Evolutionary conservation across 495 filamentous ascomycete species (phyloP), one percentile per base, ranked within the genome.

Genomic region (Parathielavia appendiculata): DNA sequence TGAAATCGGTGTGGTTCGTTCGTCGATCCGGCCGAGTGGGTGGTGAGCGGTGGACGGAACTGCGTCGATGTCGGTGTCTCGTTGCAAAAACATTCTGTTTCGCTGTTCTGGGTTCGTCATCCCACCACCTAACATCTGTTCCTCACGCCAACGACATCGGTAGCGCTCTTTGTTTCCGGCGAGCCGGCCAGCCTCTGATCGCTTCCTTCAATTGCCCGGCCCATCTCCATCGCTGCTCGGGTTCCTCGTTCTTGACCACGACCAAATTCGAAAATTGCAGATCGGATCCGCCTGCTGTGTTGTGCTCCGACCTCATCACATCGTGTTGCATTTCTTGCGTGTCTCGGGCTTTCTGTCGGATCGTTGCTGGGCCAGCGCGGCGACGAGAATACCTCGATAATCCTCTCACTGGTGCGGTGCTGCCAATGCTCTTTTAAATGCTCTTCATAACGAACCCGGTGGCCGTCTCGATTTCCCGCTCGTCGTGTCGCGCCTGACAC

Each of bases 401-500:
- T 4, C 22, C 38, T 7, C 12, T 23, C 9, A 9, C 38, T 39
- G 35, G 32, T 51, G 1, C 48, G 3, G 11, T n/a, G 22, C 26
- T 8, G 6, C 5, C 38, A 17, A 5, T 19, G 17, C 16, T 1
- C 6, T 12, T 38, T 35, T 45, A 55, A 39, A 51, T 51, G 48
- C 56, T 38, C 20, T 14, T 26, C 48, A 30, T 46, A 45, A 45
- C 2, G 26, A 51, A 30, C 5, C 47, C 19, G n/a, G 39, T 66
- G 66, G 67, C 59, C 59, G 58, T 66, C 57, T 64, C 67, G 49
- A 59, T 55, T 59, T 44, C 58, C 56, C 63, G 59, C 58, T 61
- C 63, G 63, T 64, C 59, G 61, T 66, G 63, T 64, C 61, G 61
- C 61, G 65, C 59, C 48, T 68, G 62, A 59, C 64, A 65, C 62